A percentile compares a stretch with the other conserved stretches of the same genome.
Conservation (phyloP, 352 stramenopile species). For the Globisporangium solare region DNA sequence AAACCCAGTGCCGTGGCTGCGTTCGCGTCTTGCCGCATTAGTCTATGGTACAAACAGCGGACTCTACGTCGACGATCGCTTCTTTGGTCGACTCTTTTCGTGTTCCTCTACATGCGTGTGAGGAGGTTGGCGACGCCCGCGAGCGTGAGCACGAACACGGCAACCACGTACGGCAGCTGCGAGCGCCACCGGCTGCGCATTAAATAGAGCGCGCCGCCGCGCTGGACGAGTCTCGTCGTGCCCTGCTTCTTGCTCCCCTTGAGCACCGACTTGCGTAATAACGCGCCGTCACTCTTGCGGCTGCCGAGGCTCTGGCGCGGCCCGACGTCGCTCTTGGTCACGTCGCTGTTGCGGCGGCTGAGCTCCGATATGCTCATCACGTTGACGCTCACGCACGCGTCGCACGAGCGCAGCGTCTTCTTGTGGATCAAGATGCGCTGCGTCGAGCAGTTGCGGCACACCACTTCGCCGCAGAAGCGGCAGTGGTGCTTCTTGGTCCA, state of each 20-base stretch:
- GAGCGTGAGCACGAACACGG: constrained; percentile 26
- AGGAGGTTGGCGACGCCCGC: constrained; percentile 25
- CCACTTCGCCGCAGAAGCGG: constrained; percentile 71
- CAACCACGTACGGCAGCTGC: constrained; percentile 27
- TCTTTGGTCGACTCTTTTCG: neutral
- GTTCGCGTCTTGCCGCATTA: too few species aligned
- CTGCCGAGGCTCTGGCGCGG: neutral
- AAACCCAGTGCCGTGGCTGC: too few species aligned
- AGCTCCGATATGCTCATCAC: constrained; percentile 37
- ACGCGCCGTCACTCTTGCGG: constrained; percentile 16
- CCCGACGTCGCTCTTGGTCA: constrained; percentile 18
- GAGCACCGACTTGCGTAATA: constrained; percentile 13
- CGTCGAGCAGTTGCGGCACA: constrained; percentile 67
- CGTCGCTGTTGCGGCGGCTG: constrained; percentile 39
- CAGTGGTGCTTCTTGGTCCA: constrained; percentile 74
- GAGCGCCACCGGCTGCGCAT: constrained; percentile 19
- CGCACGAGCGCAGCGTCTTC: constrained; percentile 71
- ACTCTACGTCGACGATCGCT: too few species aligned
- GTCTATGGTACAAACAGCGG: too few species aligned
- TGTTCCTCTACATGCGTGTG: constrained; percentile 1
- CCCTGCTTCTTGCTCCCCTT: constrained; percentile 2
- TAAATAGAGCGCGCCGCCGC: constrained; percentile 6
- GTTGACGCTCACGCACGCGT: constrained; percentile 68
- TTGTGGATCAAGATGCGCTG: constrained; percentile 68
- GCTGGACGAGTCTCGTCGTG: constrained; percentile 1